Evolutionary conservation across 495 filamentous ascomycete genomes (phyloP).

Genomic region (Clohesyomyces aquaticus): DNA sequence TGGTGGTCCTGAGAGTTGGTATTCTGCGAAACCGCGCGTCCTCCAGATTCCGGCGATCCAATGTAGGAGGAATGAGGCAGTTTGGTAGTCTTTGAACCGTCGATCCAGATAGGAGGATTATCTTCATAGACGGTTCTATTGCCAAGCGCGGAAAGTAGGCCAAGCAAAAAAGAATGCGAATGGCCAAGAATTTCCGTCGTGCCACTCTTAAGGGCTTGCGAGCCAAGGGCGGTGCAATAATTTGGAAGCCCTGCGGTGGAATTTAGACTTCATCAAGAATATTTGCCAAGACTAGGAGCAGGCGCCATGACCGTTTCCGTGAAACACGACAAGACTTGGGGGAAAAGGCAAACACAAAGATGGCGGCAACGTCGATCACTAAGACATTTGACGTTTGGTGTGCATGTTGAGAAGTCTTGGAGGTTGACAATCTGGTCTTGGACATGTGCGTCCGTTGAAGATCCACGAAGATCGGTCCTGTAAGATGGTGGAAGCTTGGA

Average conservation of each 20-base stretch:
- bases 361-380: background rate
- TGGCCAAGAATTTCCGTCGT: slow-evolving; percentile 28
- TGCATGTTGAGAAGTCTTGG: slow-evolving; percentile 20
- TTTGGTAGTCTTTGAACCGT: background rate
- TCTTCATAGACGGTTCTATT: background rate
- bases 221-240: slow-evolving; percentile 29
- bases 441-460: background rate
- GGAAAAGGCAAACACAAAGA: background rate
- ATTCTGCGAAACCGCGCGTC: background rate
- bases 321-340: background rate
- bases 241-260: slow-evolving; percentile 3
- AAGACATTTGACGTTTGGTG: slow-evolving; percentile 14
- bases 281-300: slow-evolving; percentile 8
- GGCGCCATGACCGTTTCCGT: slow-evolving; percentile 1
- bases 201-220: background rate
- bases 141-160: slow-evolving; percentile 30
- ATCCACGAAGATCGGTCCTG: background rate
- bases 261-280: slow-evolving; percentile 1
- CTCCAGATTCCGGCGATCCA: background rate
- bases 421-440: slow-evolving; percentile 8
- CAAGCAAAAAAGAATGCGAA: background rate
- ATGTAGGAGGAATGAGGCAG: background rate
- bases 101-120: background rate
- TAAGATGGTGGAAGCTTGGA: background rate
- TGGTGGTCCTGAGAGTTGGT: background rate